phyloP scores from a whole-genome alignment of 768 basidiomycete genomes.

The Hortiboletus campestris region DNA sequence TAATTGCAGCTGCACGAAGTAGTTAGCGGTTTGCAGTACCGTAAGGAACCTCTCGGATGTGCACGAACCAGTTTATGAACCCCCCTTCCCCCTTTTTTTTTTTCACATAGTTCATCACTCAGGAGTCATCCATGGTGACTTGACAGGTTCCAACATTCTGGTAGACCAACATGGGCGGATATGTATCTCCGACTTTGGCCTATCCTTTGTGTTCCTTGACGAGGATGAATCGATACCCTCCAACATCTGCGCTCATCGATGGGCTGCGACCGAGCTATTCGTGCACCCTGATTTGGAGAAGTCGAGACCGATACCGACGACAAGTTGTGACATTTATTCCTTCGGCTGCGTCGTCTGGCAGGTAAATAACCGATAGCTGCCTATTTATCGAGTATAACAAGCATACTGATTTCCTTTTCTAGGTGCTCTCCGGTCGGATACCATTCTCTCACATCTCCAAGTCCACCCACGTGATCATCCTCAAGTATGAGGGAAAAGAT shows the following conservation, averaged over 20 bases:
- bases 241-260: slow-evolving; percentile 5
- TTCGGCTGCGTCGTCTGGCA: slow-evolving; percentile 12
- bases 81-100: too few relatives aligned
- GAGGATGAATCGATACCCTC: slow-evolving; percentile 2
- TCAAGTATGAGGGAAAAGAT: slow-evolving; percentile 15
- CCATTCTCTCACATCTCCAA: slow-evolving; percentile 8
- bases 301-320: slow-evolving; percentile 2
- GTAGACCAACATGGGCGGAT: slow-evolving; percentile 1
- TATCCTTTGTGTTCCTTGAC: slow-evolving; percentile 1
- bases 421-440: slow-evolving; percentile 13
- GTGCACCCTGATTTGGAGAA: slow-evolving; percentile 8
- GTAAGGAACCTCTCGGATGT: not conserved
- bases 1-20: slow-evolving; percentile 8
- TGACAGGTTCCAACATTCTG: slow-evolving; percentile 15
- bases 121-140: slow-evolving; percentile 13
- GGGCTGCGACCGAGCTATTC: slow-evolving; percentile 13
- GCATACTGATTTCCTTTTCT: not conserved
- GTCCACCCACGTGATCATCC: slow-evolving; percentile 12
- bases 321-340: slow-evolving; percentile 10
- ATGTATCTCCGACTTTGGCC: slow-evolving; percentile 16
- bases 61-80: not conserved
- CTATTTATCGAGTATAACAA: not conserved
- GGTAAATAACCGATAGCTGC: not conserved
- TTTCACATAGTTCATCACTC: slow-evolving; percentile 5
- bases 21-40: slow-evolving; percentile 10